A percentile compares a stretch with the other conserved stretches of the same genome.
Evolutionary conservation across 2,329 filamentous ascomycete genomes (phyloP).

Genomic region (Zymoseptoria passerinii): DNA sequence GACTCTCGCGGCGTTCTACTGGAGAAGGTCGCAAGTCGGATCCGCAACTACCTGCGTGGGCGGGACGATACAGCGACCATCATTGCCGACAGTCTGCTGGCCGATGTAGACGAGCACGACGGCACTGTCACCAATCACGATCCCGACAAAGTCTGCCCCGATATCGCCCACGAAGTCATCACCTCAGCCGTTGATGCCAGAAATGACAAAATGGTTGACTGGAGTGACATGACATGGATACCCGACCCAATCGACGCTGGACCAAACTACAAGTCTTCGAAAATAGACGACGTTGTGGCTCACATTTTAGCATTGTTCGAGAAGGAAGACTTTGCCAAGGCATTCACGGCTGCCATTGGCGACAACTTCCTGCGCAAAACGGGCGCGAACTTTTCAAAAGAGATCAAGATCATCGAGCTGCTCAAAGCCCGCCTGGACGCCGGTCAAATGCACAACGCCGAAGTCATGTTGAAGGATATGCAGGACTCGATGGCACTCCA

Average conservation of each 20-base stretch:
- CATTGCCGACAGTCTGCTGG: slow-evolving; percentile 65
- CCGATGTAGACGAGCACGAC: slow-evolving; percentile 45
- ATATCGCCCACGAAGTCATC: slow-evolving; percentile 59
- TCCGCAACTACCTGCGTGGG: slow-evolving; percentile 68
- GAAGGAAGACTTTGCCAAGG: slow-evolving; percentile 88
- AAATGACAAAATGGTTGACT: slow-evolving; percentile 62
- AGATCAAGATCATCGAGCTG: slow-evolving; percentile 72
- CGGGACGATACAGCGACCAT: slow-evolving; percentile 70
- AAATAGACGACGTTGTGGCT: slow-evolving; percentile 82
- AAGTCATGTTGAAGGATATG: slow-evolving; percentile 95
- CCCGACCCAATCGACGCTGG: slow-evolving; percentile 90
- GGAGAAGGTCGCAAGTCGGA: slow-evolving; percentile 62
- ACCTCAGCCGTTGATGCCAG: slow-evolving; percentile 47
- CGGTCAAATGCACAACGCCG: slow-evolving; percentile 76
- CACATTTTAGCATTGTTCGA: slow-evolving; percentile 84
- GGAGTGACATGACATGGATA: slow-evolving; percentile 87
- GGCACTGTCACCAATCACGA: slow-evolving; percentile 32
- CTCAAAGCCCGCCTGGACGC: slow-evolving; percentile 87
- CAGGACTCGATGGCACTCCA: slow-evolving; percentile 66
- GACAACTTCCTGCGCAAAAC: slow-evolving; percentile 64
- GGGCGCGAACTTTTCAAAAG: slow-evolving; percentile 61
- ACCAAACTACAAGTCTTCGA: slow-evolving; percentile 79
- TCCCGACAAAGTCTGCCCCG: slow-evolving; percentile 48
- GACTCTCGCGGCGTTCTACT: slow-evolving; percentile 71
- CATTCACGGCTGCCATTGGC: slow-evolving; percentile 82